Conservation (phyloP, 495 filamentous ascomycete species). For the Achaetomiella virescens region DNA sequence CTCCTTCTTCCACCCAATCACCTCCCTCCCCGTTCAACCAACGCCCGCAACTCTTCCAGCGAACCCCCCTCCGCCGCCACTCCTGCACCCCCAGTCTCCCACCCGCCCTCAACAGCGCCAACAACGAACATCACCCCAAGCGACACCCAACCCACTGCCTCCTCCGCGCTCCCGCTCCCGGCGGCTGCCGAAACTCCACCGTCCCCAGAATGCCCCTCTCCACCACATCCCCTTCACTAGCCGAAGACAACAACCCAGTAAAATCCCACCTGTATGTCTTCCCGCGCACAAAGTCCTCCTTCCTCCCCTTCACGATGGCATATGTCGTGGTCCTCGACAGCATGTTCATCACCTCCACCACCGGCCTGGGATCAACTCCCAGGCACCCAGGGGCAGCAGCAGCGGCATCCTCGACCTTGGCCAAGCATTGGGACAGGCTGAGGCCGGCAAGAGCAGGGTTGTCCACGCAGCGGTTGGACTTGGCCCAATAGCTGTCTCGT, state of each 20-base stretch:
- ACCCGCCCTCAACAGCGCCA: conserved; percentile 8
- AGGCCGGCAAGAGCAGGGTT: conserved; percentile 7
- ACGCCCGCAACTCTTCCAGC: conserved; percentile 21
- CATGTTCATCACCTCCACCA: conserved; percentile 24
- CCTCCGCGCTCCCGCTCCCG: conserved; percentile 14
- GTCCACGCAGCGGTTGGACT: conserved; percentile 12
- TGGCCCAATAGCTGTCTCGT: conserved; percentile 22
- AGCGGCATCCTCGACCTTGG: conserved; percentile 10
- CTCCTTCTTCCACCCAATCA: conserved; percentile 20
- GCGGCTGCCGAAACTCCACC: conserved; percentile 28
- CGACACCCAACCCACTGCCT: conserved; percentile 19
- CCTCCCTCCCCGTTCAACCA: conserved; percentile 18
- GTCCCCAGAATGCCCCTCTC: conserved; percentile 12
- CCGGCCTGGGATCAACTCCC: background rate
- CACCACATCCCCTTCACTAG: background rate
- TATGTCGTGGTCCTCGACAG: conserved; percentile 16
- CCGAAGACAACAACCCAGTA: conserved; percentile 11
- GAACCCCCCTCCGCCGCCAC: conserved; percentile 9
- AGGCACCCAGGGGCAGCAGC: background rate
- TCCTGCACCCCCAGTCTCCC: background rate
- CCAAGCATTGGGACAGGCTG: conserved; percentile 7
- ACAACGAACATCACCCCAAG: conserved; percentile 26
- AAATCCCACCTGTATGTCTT: conserved; percentile 33
- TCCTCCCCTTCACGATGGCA: conserved; percentile 14
- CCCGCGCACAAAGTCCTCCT: conserved; percentile 20